phyloP scores from a whole-genome alignment of 2,329 filamentous ascomycete species.

The Rhexocercosporidium sp. region DNA sequence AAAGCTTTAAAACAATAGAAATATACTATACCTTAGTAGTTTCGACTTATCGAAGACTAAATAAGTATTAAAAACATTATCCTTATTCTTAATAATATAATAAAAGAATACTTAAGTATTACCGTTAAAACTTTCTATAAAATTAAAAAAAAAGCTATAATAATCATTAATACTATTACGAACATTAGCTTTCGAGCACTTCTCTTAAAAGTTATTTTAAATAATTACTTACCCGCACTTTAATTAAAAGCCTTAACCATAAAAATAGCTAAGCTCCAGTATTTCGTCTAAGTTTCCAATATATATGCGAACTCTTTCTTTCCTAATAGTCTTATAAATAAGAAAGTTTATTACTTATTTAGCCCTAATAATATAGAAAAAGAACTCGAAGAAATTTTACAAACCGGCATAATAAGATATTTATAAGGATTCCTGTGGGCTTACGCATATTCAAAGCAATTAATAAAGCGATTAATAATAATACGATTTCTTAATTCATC shows the following conservation, averaged over 20 bases:
- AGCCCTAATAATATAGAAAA: conserved; percentile 11
- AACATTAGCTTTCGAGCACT: conserved; percentile 22
- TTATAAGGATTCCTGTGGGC: conserved; percentile 15
- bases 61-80: conserved; percentile 16
- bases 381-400: conserved; percentile 21
- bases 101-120: conserved; percentile 18
- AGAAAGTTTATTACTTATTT: conserved; percentile 20
- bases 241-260: conserved; percentile 10
- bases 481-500: conserved; percentile 11
- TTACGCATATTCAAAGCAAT: conserved; percentile 20
- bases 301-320: conserved; percentile 15
- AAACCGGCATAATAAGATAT: conserved; percentile 19
- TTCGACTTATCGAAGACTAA: conserved; percentile 6
- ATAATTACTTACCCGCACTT: conserved; percentile 22
- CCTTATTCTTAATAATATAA: conserved; percentile 23
- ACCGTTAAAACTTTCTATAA: conserved; percentile 13
- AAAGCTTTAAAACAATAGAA: conserved; percentile 14
- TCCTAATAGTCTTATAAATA: background rate
- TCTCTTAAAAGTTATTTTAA: conserved; percentile 18
- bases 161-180: conserved; percentile 17
- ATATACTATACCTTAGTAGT: conserved; percentile 18
- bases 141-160: conserved; percentile 19
- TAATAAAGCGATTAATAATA: conserved; percentile 20
- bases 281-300: conserved; percentile 21
- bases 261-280: conserved; percentile 20